Base-by-base conservation (phyloP, 495 filamentous ascomycete species). In the Tuber umbilicatum region DNA sequence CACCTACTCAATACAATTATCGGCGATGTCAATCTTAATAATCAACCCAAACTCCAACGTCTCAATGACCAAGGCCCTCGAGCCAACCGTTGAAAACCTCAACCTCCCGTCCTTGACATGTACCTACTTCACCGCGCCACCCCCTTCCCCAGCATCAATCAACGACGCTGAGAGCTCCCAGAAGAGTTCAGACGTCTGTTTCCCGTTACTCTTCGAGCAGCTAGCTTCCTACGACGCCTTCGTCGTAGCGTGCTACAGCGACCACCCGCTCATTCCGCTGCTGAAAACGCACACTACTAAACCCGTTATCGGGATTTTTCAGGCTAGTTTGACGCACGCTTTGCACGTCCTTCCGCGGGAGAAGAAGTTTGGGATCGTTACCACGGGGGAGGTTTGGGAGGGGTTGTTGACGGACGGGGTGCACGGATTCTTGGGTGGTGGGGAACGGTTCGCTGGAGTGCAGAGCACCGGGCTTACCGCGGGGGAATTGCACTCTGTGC, bases 21-120 rank as follows among this genome's bases (percentile, higher is more conserved):
- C 76, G 67, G 9, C 74, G 9, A 74, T 71, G 27, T 74, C 75
- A 68, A 92, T 97, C 79, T 85, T 97, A 78, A 87, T 97, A 77
- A 89, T 97, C 83, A 97, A 98, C 80, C 94, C 94, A 43, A 98
- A 98, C 84, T 94, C 93, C 38, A 94, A 91, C 2, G 79, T 84
- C 55, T 86, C 88, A 69, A 97, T 98, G 94, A 97, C 94, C 0
- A 86, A 89, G 16, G 89, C 88, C 6, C 84, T 97, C 72, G 87
- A 87, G 70, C 87, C 89, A 0, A 86, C 93, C 3, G 84, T 95
- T 74, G 27, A 67, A n/a, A 47, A 70, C 2, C 73, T 80, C 70
- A 60, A 35, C 7, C 73, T 73, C 40, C 50, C 74, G 14, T 31
- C 69, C 35, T 68, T 74, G 60, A 76, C 84, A 45, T 83, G 86